Percentiles rank a stretch among this genome's conserved stretches.
Evolutionary conservation across 176 grass and related monocot genomes (phyloP).

Genomic region (Tillandsia fasciculata): DNA sequence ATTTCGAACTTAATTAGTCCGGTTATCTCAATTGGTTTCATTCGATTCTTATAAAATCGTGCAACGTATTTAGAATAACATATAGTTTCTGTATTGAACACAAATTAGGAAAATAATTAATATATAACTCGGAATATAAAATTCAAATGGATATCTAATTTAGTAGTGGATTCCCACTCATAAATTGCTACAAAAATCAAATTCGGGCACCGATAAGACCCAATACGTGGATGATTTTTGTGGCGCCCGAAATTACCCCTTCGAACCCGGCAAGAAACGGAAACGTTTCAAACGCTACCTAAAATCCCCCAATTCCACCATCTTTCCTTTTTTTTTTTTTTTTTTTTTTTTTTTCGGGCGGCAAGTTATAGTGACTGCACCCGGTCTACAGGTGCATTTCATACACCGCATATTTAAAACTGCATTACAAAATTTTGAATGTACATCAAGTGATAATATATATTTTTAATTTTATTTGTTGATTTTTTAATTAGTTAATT

Average conservation of each 20-base stretch:
- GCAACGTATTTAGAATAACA: background rate
- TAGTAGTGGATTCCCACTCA: no score
- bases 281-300: conserved; percentile 26
- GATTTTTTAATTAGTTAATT: no score
- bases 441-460: no score
- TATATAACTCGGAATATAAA: background rate
- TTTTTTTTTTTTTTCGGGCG: background rate
- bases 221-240: conserved; percentile 16
- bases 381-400: background rate
- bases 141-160: no score
- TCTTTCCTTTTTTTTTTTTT: background rate
- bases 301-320: background rate
- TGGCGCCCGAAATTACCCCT: conserved; percentile 1
- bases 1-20: no score
- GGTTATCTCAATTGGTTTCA: no score
- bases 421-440: background rate
- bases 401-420: background rate
- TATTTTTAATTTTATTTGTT: no score
- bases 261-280: conserved; percentile 2
- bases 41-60: background rate
- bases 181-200: no score
- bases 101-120: no score
- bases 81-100: no score
- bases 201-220: conserved; percentile 15
- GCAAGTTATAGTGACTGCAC: no score